These are phyloP conservation scores for Rhododendron molle DNA, from an alignment of 148 eudicot genomes.

Conservation along the genomic window DNA sequence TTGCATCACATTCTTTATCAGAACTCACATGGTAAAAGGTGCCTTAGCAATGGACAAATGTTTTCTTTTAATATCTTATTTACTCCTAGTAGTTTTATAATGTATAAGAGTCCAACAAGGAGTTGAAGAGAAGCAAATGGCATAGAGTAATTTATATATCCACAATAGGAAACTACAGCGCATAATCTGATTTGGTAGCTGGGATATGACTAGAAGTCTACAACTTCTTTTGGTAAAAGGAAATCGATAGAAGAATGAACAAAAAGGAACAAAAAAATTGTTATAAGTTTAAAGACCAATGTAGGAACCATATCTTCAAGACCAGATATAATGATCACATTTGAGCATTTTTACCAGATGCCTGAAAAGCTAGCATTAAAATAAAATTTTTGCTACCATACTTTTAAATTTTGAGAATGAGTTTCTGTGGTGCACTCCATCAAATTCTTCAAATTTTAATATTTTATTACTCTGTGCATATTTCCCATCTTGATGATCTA, in stretches of 20 bases:
- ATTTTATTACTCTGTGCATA: too few relatives aligned
- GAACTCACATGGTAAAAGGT: background rate
- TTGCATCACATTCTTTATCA: background rate
- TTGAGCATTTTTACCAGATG: too few relatives aligned
- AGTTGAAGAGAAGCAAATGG: background rate
- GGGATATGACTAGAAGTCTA: background rate
- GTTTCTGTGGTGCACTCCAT: too few relatives aligned
- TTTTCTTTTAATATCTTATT: background rate
- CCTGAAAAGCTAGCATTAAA: too few relatives aligned
- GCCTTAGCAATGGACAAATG: background rate
- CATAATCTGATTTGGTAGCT: background rate
- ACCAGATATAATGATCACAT: background rate
- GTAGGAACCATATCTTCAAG: background rate
- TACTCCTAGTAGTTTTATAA: background rate
- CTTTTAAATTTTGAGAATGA: too few relatives aligned
- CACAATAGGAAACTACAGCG: background rate
- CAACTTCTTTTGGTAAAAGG: background rate
- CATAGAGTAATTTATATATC: background rate
- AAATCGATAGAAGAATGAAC: background rate
- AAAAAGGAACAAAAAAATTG: background rate
- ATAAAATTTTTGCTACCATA: too few relatives aligned
- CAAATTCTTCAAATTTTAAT: too few relatives aligned
- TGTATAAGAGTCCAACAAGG: background rate
- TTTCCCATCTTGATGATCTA: too few relatives aligned
- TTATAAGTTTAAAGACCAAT: background rate